Base-by-base conservation (phyloP, 2,329 filamentous ascomycete genomes). In the Byssochlamys sp. region DNA sequence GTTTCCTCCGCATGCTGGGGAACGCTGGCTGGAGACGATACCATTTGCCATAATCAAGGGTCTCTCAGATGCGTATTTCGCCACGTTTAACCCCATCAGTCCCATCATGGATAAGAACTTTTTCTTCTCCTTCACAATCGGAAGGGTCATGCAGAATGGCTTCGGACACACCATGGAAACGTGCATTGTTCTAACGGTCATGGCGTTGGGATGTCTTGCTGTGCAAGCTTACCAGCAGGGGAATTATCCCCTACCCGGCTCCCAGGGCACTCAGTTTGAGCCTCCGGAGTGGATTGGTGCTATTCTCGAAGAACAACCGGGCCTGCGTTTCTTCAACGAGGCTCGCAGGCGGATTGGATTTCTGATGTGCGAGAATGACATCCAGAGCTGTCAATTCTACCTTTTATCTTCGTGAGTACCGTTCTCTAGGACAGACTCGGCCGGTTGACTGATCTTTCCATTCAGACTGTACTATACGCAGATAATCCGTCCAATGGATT, bases 241-340 rank as follows among this genome's bases (percentile, higher is more conserved):
- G 0, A 71, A 77, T 31, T 80, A 80, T 58, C 72, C 73, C 10
- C 60, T 77, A 12, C 75, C 75, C 3, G 74, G 73, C 4, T 69
- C 71, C 3, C 60, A 67, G 27, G 66, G 63, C 26, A 62, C 58
- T 61, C 66, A 63, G 28, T 74, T 74, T n/a, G 71, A 74, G 45
- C 62, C 67, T 3, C 71, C 71, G 4, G 69, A 71, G 7, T 74
- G 71, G 71, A 68, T 73, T 61, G 66, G 63, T 25, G 70, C 73
- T 19, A 67, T 73, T 6, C 67, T 67, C 50, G 71, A 71, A 59
- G 73, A 76, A 31, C 74, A 74, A 25, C 69, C 77, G 2, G 80
- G 80, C 0, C 61, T 81, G 45, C 76, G 75, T 27, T 81, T 81
- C 61, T 80, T 81, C 67, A 81, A 82, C 57, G 79, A 81, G 64